Base-by-base conservation (phyloP, 495 filamentous ascomycete genomes). In the Penicillium chermesinum region DNA sequence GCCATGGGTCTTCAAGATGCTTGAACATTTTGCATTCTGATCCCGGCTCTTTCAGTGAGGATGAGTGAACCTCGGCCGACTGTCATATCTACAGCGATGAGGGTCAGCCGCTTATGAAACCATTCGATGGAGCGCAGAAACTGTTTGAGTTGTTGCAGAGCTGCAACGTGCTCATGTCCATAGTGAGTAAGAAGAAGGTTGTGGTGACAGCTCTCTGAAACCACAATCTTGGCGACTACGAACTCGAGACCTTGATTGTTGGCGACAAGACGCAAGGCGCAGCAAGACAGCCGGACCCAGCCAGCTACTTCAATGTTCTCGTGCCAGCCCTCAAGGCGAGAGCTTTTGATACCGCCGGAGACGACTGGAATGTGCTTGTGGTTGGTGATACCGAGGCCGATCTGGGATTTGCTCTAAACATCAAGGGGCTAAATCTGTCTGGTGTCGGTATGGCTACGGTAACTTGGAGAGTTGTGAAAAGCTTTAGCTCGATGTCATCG, bases 141-240 rank as follows among this genome's bases (percentile, higher is more conserved):
- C 50, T 66, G 7, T 27, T 66, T 17, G 33, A 33, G 2, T 12
- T 43, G 14, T 37, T 65, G 2, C 48, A 44, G 19, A 19, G 48
- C 13, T 36, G n/a, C 15, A 38, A 47, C 2, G 44, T 61, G 10
- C 53, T 55, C 14, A 42, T 59, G 34, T 55, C 60, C 0, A 61
- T 66, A 12, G 52, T 66, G 14, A 63, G 50, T 30, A 66, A 66
- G 21, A 66, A 66, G 38, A 57, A 46, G 16, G 55, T 57, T 2
- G 50, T 32, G 4, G 63, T 48, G 25, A 55, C 55, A 1, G 58
- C 60, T 0, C 43, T 66, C 36, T 38, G 44, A 30, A 50, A 46
- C 14, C 50, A 55, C 19, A 53, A 47, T 4, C 37, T 66, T 0
- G 42, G 27, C 3, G 54, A 34, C 2, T 46, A 22, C 15, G 42